Base-by-base conservation (phyloP, 1,139 yeast genomes). In the Candida sp. region DNA sequence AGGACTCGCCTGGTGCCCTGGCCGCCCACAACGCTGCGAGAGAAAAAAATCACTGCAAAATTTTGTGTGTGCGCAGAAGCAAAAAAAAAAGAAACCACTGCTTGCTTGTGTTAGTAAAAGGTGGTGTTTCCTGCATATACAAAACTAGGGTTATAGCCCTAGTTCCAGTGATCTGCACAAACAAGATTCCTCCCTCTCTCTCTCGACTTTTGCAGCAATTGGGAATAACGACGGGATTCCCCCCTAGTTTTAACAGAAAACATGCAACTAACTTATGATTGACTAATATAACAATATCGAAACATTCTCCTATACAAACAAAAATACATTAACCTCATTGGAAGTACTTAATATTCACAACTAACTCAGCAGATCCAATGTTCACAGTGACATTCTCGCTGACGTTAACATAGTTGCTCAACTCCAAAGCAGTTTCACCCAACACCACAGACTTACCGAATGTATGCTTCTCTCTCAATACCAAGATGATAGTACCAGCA, bases 401-500 rank as follows among this genome's bases (percentile, higher is more conserved):
- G 31, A 73, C 73, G 59, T 70, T 69, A 46, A 67, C 53, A 35
- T 61, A 74, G 22, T 78, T 80, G n/a, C 63, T 52, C 55, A 84
- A 69, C 11, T 62, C 61, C 41, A 84, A 57, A 25, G 68, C 65
- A 5, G 83, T 85, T 48, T 77, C 78, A 12, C 90, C 96, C 46
- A 91, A 56, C 49, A 83, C 88, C 42, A 77, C 76, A 56, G 83
- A 86, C 62, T 88, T 85, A 42, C 96, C 94, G 59, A 93, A 80
- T 3, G 84, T 80, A 66, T 89, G 96, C 63, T 84, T 88, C 47
- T 87, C 86, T 47, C 83, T 77, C 12, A 90, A 81, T 39, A 76
- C 74, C 61, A 93, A 81, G 4, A 82, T 70, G 46, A 93, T 63
- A 50, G 73, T 76, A 3, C 87, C 86, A 17, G 81, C 85, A 3